Evolutionary conservation across 495 filamentous ascomycete genomes (phyloP).

Genomic region (Neurospora terricola): DNA sequence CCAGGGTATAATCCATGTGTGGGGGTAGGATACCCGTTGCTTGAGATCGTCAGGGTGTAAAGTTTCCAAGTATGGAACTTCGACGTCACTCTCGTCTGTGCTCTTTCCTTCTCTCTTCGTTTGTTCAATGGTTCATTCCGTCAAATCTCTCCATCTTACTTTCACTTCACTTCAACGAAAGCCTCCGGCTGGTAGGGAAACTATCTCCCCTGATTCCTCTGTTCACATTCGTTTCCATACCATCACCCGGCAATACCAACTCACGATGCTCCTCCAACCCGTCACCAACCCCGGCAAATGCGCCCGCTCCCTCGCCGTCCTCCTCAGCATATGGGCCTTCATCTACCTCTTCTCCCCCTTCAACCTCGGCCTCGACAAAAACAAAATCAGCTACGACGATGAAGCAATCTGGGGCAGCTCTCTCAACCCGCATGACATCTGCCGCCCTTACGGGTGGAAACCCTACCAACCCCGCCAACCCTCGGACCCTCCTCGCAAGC

Average conservation of each 20-base stretch:
- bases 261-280: neutral
- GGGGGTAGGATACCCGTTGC: neutral
- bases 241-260: neutral
- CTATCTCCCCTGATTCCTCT: neutral
- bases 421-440: conserved; percentile 14
- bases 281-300: neutral
- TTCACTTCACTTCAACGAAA: neutral
- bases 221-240: neutral
- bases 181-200: neutral
- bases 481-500: conserved; percentile 26
- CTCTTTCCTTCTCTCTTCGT: neutral
- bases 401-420: neutral
- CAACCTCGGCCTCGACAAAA: neutral
- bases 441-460: conserved; percentile 32
- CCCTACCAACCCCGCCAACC: conserved; percentile 12
- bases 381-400: neutral
- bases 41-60: neutral
- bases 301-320: neutral
- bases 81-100: neutral
- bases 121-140: neutral
- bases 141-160: neutral
- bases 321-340: neutral
- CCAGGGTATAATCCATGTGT: neutral
- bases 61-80: neutral
- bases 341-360: neutral